Percentiles rank a stretch among this genome's conserved stretches.
phyloP scores from a whole-genome alignment of 768 basidiomycete genomes.

The Tubosaeta sp. region DNA sequence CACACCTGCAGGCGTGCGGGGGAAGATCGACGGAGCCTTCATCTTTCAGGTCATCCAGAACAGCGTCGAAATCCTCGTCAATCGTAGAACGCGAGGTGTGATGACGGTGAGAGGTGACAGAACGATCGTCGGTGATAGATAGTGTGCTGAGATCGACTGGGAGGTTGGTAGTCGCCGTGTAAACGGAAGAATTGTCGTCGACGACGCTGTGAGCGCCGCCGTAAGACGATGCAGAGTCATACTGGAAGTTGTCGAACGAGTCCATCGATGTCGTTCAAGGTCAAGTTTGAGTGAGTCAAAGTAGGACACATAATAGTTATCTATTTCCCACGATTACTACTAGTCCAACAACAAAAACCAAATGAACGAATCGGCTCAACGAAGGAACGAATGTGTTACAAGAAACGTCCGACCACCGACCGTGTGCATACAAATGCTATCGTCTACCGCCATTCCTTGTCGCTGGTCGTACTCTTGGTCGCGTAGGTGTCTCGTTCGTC shows the following conservation, averaged over 20 bases:
- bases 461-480: slow-evolving; percentile 48
- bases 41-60: slow-evolving; percentile 86
- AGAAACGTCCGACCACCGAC: slow-evolving; percentile 8
- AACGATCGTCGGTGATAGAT: slow-evolving; percentile 62
- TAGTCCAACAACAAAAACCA: slow-evolving; percentile 11
- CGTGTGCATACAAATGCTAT: slow-evolving; percentile 22
- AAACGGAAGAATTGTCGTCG: slow-evolving; percentile 78
- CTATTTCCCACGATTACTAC: slow-evolving; percentile 24
- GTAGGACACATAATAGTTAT: slow-evolving; percentile 12
- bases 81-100: slow-evolving; percentile 34
- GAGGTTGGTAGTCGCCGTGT: slow-evolving; percentile 64
- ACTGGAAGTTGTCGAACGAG: slow-evolving; percentile 82
- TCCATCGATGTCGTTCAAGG: slow-evolving; percentile 50
- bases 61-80: slow-evolving; percentile 87
- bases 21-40: slow-evolving; percentile 76
- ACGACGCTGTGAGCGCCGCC: slow-evolving; percentile 63
- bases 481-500: slow-evolving; percentile 57
- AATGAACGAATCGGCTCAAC: slow-evolving; percentile 8
- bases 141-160: slow-evolving; percentile 63
- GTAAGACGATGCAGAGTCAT: slow-evolving; percentile 78
- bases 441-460: slow-evolving; percentile 41
- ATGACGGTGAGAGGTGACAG: slow-evolving; percentile 37
- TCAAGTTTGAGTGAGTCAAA: slow-evolving; percentile 3
- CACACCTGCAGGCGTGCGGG: slow-evolving; percentile 92
- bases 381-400: slow-evolving; percentile 3